Evolutionary conservation across 768 basidiomycete species (phyloP).

Genomic region (Amanita pseudoporphyria): DNA sequence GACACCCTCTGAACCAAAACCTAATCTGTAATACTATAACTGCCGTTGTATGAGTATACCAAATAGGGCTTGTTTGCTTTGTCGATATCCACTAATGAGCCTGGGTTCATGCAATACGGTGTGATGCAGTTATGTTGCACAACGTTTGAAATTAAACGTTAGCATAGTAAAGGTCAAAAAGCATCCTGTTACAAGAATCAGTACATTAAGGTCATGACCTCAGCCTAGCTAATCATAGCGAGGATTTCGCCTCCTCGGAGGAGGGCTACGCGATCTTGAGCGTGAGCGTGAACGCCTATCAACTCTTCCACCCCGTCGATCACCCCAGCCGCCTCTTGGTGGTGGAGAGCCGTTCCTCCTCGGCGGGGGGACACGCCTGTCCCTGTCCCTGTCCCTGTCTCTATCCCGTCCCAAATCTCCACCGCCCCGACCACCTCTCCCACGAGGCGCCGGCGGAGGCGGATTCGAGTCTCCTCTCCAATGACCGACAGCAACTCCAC

Average conservation of each 20-base stretch:
- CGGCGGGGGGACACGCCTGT: slow-evolving; percentile 41
- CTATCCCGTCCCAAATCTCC: slow-evolving; percentile 6
- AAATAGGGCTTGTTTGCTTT: too few species aligned
- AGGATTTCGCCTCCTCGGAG: slow-evolving; percentile 27
- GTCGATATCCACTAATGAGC: too few species aligned
- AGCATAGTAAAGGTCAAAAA: too few species aligned
- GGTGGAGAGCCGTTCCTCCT: slow-evolving; percentile 39
- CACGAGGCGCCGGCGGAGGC: slow-evolving; percentile 30
- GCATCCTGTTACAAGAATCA: too few species aligned
- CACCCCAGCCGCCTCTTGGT: slow-evolving; percentile 29
- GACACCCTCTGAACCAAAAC: slow-evolving; percentile 21
- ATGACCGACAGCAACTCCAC: slow-evolving; percentile 62
- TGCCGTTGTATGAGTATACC: too few species aligned
- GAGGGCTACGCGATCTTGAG: slow-evolving; percentile 26
- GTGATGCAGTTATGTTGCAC: too few species aligned
- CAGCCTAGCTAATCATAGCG: slow-evolving; percentile 22
- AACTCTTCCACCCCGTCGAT: slow-evolving; percentile 28
- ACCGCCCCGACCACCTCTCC: slow-evolving; percentile 33
- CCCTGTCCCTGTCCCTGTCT: slow-evolving; percentile 26
- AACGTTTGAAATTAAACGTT: too few species aligned
- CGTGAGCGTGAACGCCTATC: slow-evolving; percentile 31
- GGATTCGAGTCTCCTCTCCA: slow-evolving; percentile 66
- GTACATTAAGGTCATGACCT: too few species aligned
- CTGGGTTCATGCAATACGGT: too few species aligned
- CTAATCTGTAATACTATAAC: background rate